Conservation (phyloP, 768 basidiomycete species). For the Boletus reticuloceps region DNA sequence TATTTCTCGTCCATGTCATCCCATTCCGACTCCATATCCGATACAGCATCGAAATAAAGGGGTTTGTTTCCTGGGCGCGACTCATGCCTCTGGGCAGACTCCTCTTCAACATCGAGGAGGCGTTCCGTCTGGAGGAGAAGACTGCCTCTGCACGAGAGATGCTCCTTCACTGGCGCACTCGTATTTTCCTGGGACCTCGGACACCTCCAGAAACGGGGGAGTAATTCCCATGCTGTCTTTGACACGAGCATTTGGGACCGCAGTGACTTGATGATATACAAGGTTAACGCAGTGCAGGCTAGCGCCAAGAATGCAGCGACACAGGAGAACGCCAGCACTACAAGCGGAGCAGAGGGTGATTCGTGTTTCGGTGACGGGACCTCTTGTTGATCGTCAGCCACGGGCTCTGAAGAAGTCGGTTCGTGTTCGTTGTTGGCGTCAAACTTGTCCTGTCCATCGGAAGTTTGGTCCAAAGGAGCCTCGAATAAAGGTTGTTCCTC, state of each 20-base stretch:
- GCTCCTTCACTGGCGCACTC: not conserved
- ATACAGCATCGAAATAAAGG: slow-evolving; percentile 7
- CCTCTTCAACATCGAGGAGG: slow-evolving; percentile 4
- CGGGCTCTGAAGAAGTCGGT: not conserved
- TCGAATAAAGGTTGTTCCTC: slow-evolving; percentile 15
- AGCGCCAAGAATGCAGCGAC: slow-evolving; percentile 22
- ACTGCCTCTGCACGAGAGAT: not conserved
- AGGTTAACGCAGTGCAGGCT: slow-evolving; percentile 16
- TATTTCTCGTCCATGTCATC: slow-evolving; percentile 31
- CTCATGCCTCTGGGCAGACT: not conserved
- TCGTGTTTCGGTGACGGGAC: not conserved
- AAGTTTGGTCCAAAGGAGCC: slow-evolving; percentile 22
- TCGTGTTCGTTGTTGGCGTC: slow-evolving; percentile 12
- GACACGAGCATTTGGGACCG: slow-evolving; percentile 19
- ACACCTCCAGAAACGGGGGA: slow-evolving; percentile 17
- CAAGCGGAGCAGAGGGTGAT: slow-evolving; percentile 5
- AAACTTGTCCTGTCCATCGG: slow-evolving; percentile 18
- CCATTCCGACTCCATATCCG: slow-evolving; percentile 24
- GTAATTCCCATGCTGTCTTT: slow-evolving; percentile 21
- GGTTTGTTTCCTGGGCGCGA: slow-evolving; percentile 1
- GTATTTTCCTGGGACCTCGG: not conserved
- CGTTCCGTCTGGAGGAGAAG: not conserved
- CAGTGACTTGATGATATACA: slow-evolving; percentile 23
- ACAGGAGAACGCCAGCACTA: slow-evolving; percentile 27
- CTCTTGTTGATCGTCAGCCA: not conserved